Percentiles rank a stretch among this genome's conserved stretches.
phyloP scores from a whole-genome alignment of 2,329 filamentous ascomycete genomes.

The Plenodomus biglobosus region DNA sequence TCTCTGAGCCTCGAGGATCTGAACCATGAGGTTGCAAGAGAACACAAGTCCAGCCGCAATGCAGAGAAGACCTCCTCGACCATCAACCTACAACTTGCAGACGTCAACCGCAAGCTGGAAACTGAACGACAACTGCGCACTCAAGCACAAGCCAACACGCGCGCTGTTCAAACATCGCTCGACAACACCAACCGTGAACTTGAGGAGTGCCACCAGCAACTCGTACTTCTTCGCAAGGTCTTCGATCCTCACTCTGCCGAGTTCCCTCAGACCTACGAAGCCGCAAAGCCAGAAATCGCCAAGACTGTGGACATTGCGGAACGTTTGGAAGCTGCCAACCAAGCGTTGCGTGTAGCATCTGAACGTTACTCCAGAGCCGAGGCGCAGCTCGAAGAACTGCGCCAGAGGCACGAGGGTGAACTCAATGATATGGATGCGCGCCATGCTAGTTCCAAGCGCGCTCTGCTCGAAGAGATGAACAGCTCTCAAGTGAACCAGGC shows the following conservation, averaged over 20 bases:
- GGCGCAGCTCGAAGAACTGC: conserved; percentile 74
- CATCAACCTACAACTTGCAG: conserved; percentile 78
- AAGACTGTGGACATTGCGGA: conserved; percentile 74
- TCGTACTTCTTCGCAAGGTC: conserved; percentile 79
- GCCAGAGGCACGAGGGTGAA: conserved; percentile 72
- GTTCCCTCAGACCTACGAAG: conserved; percentile 67
- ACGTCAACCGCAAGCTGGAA: conserved; percentile 85
- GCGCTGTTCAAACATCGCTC: conserved; percentile 75
- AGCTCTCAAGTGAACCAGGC: conserved; percentile 70
- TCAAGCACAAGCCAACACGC: conserved; percentile 83
- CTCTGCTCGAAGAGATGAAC: conserved; percentile 83
- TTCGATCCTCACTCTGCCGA: conserved; percentile 76
- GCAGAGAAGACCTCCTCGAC: conserved; percentile 86
- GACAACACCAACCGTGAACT: conserved; percentile 81
- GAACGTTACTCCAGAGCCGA: conserved; percentile 82
- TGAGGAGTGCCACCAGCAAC: conserved; percentile 74
- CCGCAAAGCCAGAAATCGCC: conserved; percentile 67
- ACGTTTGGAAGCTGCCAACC: conserved; percentile 84
- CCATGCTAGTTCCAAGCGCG: conserved; percentile 66
- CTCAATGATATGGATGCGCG: conserved; percentile 65
- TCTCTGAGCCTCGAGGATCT: conserved; percentile 86
- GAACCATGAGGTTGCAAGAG: conserved; percentile 85
- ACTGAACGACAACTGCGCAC: conserved; percentile 82
- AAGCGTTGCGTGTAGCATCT: conserved; percentile 79
- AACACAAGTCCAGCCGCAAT: conserved; percentile 85